phyloP scores from a whole-genome alignment of 495 filamentous ascomycete species.

The Xylaria venustula region DNA sequence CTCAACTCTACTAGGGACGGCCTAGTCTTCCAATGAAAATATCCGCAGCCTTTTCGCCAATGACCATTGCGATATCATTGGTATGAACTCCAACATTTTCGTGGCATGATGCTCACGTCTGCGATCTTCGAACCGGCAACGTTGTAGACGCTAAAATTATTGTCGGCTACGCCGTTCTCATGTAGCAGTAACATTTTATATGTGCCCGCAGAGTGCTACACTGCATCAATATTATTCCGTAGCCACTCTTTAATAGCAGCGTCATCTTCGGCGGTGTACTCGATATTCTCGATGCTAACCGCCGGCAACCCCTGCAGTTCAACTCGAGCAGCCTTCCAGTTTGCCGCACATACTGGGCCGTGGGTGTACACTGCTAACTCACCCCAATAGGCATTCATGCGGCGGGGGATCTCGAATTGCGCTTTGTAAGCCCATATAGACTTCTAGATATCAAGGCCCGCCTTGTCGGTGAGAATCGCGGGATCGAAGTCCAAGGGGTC shows the following conservation, averaged over 20 bases:
- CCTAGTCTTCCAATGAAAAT: constrained; percentile 47
- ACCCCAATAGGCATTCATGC: constrained; percentile 48
- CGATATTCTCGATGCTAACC: constrained; percentile 22
- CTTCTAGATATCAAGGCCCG: constrained; percentile 37
- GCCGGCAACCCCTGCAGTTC: not conserved
- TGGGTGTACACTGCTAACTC: constrained; percentile 50
- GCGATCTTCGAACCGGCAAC: constrained; percentile 45
- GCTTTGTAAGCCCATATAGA: constrained; percentile 50
- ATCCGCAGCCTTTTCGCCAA: constrained; percentile 55
- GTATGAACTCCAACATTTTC: constrained; percentile 55
- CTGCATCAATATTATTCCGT: constrained; percentile 38
- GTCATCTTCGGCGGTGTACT: constrained; percentile 49
- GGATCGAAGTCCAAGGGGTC: constrained; percentile 27
- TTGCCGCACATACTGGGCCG: not conserved
- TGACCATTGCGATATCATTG: constrained; percentile 44
- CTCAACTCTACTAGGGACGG: constrained; percentile 1
- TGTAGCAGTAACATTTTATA: constrained; percentile 38
- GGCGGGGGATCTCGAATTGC: constrained; percentile 49
- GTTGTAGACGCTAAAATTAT: constrained; percentile 44
- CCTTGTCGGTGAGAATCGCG: constrained; percentile 29
- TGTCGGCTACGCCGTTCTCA: constrained; percentile 46
- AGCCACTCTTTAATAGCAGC: constrained; percentile 41
- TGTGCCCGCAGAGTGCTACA: constrained; percentile 50
- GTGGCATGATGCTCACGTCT: constrained; percentile 45
- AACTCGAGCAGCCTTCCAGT: not conserved